Base-by-base conservation (phyloP, 495 filamentous ascomycete species). In the Tuber indicum region DNA sequence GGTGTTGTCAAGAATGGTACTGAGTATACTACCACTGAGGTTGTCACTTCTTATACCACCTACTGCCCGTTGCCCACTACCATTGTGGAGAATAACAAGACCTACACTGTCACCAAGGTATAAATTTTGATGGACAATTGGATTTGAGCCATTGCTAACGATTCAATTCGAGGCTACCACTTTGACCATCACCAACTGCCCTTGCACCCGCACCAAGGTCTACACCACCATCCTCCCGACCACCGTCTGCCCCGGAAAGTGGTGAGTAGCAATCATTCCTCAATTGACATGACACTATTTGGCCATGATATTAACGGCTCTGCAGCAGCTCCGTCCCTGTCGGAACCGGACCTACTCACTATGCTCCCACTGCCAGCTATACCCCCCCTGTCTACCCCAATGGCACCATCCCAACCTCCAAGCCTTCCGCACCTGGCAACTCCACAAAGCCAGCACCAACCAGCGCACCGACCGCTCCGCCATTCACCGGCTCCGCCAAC, bases 31-130 rank as follows among this genome's bases (percentile, higher is more conserved):
- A 89, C 89, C 86, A 97, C 93, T 78, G 91, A 95, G 87, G 87
- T 92, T 73, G 89, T 94, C 82, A 93, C 91, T 73, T 86, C 89
- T 70, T 91, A 91, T 88, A 92, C 91, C 87, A 97, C 94, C 84
- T 94, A 88, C 91, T 97, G 94, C 92, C 92, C 93, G 21, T 87
- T 86, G 82, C 85, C 93, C 81, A 96, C 94, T 83, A 83, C 86
- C 79, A 85, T 96, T 86, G 89, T 88, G 84, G 87, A 91, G 87
- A 89, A 88, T 85, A 86, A 86, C 85, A 85, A 87, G 76, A 96
- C 93, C 87, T 92, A 93, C 91, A 93, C 89, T 84, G 89, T 94
- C 85, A 92, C 92, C 83, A 88, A 90, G 86, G 91, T 89, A 86
- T 81, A 85, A 82, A 3, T 23, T 66, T 62, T 36, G 46, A 36